Evolutionary conservation across 2,329 filamentous ascomycete genomes (phyloP).

Genomic region (Dactylellina sp.): DNA sequence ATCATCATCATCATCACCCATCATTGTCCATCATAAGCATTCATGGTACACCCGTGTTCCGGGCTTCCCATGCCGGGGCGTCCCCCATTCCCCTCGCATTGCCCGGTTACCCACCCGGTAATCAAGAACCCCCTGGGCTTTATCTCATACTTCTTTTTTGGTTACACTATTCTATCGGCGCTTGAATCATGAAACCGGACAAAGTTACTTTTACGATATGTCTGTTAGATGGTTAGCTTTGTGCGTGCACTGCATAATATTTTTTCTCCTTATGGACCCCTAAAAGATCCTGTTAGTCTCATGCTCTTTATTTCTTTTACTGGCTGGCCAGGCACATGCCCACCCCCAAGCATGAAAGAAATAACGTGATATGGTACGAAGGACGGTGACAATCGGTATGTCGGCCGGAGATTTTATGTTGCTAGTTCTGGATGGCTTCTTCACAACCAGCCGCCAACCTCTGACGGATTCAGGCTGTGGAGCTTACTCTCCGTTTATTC

Average conservation of each 20-base stretch:
- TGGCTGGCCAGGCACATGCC: constrained; percentile 19
- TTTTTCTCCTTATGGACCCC: too few relatives aligned
- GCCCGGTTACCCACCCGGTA: too few relatives aligned
- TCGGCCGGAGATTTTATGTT: constrained; percentile 56
- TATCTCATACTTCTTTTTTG: too few relatives aligned
- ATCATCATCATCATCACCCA: constrained; percentile 43
- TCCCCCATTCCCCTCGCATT: too few relatives aligned
- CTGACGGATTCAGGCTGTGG: constrained; percentile 48
- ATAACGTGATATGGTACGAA: constrained; percentile 21
- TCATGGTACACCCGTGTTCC: too few relatives aligned
- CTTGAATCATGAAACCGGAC: too few relatives aligned
- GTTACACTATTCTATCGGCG: too few relatives aligned
- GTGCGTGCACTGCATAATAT: too few relatives aligned
- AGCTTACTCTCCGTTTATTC: constrained; percentile 55
- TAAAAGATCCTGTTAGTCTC: not conserved
- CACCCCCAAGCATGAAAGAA: not conserved
- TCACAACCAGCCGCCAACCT: constrained; percentile 15
- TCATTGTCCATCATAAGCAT: constrained; percentile 3
- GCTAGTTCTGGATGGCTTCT: constrained; percentile 34
- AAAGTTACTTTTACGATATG: too few relatives aligned
- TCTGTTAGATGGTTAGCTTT: too few relatives aligned
- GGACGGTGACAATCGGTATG: constrained; percentile 45
- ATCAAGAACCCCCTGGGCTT: too few relatives aligned
- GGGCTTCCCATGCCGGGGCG: too few relatives aligned
- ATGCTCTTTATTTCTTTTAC: not conserved